These are phyloP conservation scores for Juglanconis sp. DNA, from an alignment of 2,329 filamentous ascomycete genomes.

Conservation along the genomic window DNA sequence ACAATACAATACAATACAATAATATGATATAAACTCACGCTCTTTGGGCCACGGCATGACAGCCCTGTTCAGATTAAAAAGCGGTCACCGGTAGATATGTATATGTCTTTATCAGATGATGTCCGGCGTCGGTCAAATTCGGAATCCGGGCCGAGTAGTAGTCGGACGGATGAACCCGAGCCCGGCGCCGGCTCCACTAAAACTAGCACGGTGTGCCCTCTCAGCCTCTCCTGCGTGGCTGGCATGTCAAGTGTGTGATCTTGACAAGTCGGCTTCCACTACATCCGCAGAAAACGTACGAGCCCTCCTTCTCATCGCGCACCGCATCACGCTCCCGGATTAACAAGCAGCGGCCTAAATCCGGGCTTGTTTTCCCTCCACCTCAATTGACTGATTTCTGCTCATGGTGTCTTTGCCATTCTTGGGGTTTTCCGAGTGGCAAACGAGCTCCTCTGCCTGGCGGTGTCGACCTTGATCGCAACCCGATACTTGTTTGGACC, in stretches of 20 bases:
- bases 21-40: too few species aligned
- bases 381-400: not conserved
- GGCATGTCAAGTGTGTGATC: not conserved
- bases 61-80: not conserved
- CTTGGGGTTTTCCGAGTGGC: too few species aligned
- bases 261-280: not conserved
- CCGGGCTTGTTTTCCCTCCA: not conserved
- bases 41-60: too few species aligned
- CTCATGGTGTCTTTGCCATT: too few species aligned
- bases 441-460: too few species aligned
- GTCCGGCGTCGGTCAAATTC: too few species aligned
- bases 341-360: not conserved
- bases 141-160: not conserved
- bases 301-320: not conserved
- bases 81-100: not conserved
- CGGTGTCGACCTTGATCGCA: not conserved
- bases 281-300: not conserved
- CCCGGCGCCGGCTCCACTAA: too few species aligned
- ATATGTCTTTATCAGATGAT: too few species aligned
- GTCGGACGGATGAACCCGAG: slow-evolving; percentile 20
- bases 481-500: too few species aligned
- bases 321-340: not conserved
- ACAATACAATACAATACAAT: too few species aligned
- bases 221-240: not conserved
- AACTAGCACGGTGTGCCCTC: too few species aligned